Evolutionary conservation across 164 flowering plant genomes (phyloP).

Genomic region (Stephania yunnanensis): DNA sequence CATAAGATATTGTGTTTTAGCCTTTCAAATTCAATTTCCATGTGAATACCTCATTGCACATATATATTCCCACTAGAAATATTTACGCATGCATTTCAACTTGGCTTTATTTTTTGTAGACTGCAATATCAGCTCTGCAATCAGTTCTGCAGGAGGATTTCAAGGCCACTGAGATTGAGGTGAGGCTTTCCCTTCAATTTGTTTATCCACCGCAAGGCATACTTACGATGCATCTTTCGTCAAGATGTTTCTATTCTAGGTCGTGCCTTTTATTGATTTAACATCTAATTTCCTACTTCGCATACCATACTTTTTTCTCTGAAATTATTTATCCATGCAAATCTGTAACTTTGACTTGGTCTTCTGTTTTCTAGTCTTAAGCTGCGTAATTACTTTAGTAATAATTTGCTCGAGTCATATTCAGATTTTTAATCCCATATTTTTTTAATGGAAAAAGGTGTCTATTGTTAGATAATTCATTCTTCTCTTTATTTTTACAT

Average conservation of each 20-base stretch:
- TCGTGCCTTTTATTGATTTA: neutral
- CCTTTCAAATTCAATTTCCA: neutral
- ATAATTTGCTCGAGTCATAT: too few species aligned
- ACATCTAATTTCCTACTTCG: neutral
- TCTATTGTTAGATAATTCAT: too few species aligned
- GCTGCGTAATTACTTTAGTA: too few species aligned
- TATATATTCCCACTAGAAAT: neutral
- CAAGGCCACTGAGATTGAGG: slow-evolving; percentile 97
- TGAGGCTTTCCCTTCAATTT: slow-evolving; percentile 20
- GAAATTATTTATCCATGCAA: neutral
- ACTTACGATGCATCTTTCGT: neutral
- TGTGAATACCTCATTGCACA: neutral
- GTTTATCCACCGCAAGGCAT: neutral
- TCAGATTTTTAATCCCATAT: too few species aligned
- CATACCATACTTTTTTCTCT: neutral
- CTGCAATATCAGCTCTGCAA: slow-evolving; percentile 93
- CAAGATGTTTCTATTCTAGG: neutral
- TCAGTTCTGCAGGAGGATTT: slow-evolving; percentile 95
- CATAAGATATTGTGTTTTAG: neutral
- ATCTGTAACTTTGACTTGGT: neutral
- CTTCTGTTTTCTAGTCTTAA: neutral
- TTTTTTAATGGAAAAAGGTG: too few species aligned
- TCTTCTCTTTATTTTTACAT: too few species aligned
- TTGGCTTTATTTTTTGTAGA: slow-evolving; percentile 37
- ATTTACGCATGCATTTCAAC: neutral